Conservation (phyloP, 2,329 filamentous ascomycete species). For the Cytospora leucostoma region DNA sequence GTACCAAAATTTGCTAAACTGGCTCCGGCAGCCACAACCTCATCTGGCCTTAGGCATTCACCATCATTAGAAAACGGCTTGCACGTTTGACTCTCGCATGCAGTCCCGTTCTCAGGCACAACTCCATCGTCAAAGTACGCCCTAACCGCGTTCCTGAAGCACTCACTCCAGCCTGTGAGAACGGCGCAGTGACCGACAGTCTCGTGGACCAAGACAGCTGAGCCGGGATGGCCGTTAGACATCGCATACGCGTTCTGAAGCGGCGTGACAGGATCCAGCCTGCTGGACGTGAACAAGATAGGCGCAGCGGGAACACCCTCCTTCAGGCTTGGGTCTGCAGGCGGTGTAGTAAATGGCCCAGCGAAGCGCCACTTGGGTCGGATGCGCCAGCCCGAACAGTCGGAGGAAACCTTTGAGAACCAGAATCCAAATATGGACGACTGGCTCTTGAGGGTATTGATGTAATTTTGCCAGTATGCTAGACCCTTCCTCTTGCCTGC, state of each 20-base stretch:
- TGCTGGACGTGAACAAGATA: conserved; percentile 19
- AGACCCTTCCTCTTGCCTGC: background rate
- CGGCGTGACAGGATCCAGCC: conserved; percentile 26
- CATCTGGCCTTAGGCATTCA: conserved; percentile 46
- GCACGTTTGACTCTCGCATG: conserved; percentile 16
- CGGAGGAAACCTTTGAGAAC: conserved; percentile 37
- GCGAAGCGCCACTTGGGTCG: conserved; percentile 33
- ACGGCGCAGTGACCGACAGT: conserved; percentile 24
- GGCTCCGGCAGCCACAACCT: background rate
- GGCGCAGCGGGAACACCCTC: conserved; percentile 22
- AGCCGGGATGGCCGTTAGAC: conserved; percentile 23
- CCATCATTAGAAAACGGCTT: conserved; percentile 17
- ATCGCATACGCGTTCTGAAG: conserved; percentile 15
- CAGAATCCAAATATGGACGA: conserved; percentile 37
- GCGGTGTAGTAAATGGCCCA: conserved; percentile 30
- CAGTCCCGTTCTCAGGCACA: conserved; percentile 23
- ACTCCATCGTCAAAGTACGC: conserved; percentile 25
- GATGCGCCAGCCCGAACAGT: conserved; percentile 33
- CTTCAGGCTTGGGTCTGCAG: conserved; percentile 20
- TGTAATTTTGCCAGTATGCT: conserved; percentile 36
- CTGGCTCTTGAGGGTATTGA: conserved; percentile 33
- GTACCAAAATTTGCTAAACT: background rate
- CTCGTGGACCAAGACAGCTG: conserved; percentile 24
- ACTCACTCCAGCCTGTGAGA: conserved; percentile 26
- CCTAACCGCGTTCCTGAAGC: conserved; percentile 24